Base-by-base conservation (phyloP, 1,139 yeast genomes). In the Candida sanyaensis region DNA sequence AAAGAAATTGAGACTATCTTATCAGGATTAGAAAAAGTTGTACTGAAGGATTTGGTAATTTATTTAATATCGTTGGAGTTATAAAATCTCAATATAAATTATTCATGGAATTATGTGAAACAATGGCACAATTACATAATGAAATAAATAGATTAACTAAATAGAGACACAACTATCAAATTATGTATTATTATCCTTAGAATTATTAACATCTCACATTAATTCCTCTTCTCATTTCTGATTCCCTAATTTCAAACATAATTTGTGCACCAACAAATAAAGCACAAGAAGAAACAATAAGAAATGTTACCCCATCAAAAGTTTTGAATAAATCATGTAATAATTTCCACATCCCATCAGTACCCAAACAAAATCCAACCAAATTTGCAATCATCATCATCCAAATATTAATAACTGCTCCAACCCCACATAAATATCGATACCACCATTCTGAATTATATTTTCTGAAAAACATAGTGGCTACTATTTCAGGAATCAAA, bases 341-440 rank as follows among this genome's bases (percentile, higher is more conserved):
- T 58, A 93, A 75, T 43, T 77, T 74, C 38, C 77, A 56, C 32
- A 92, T 84, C 1, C 99, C 99, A 54, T 90, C 97, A 40, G 84
- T 73, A 5, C 97, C 98, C 38, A 93, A 77, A 59, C 97, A 93
- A 66, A 93, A 95, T 0, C 99, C 99, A 60, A 88, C 91, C 46
- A 95, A 69, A 60, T 95, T 95, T 27, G 98, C 98, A 56, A 90
- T 79, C 93, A 95, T 92, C 99, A 95, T 93, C 87, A 92, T 80
- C 97, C 97, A 92, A 50, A 95, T 87, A 64, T 93, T 95, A 12
- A 78, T 61, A 23, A 91, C 96, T 1, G 93, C 97, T 1, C 99
- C 99, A 6, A 81, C 57, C 0, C 91, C 96, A 68, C 97, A 88
- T 17, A 86, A 60, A 60, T 88, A 88, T 53, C 97, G 80, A 66